Base-by-base conservation (phyloP, 2,329 filamentous ascomycete genomes). In the Xylaria digitata region DNA sequence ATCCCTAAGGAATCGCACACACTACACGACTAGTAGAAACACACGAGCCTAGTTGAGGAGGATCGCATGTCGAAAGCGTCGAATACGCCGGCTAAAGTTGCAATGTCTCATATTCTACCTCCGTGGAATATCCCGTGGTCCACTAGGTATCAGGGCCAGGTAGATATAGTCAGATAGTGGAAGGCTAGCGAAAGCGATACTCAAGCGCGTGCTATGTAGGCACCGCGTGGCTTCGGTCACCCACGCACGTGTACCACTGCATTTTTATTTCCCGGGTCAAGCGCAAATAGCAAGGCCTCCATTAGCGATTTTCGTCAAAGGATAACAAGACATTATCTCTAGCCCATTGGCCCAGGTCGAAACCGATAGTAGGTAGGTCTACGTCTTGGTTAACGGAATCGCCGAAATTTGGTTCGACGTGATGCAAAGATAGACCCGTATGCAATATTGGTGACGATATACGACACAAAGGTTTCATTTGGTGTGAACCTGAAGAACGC, bases 381-480 rank as follows among this genome's bases (percentile, higher is more conserved):
- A 15, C 19, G 23, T 48, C 21, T 43, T 45, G 11, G 34, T 21
- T 17, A 37, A 53, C 42, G 23, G 53, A 37, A 48, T 43, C 11
- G n/a, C 53, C 48, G 59, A 66, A 34, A 37, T 23, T 46, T 58
- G 37, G 53, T 63, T 54, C 11, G 23, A 63, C 59, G 46, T 53
- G 32, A 57, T 55, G 23, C 9, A 43, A 26, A 54, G 19, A 3
- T 13, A 54, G 7, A 21, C 11, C 23, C 17, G 8, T 6, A 53
- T 46, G 3, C 4, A 5, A 23, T 13, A 26, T 43, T 48, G 17
- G 48, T 21, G 9, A 53, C 15, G 21, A 26, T 15, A 48, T 26
- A 32, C 19, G 8, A n/a, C 13, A 54, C 42, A 46, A 15, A 54
- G 26, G 52, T 61, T 40, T 56, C 19, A 60, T 21, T 30, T 40